Evolutionary conservation across 306 rosid species (phyloP).

Genomic region (Begonia peltatifolia): DNA sequence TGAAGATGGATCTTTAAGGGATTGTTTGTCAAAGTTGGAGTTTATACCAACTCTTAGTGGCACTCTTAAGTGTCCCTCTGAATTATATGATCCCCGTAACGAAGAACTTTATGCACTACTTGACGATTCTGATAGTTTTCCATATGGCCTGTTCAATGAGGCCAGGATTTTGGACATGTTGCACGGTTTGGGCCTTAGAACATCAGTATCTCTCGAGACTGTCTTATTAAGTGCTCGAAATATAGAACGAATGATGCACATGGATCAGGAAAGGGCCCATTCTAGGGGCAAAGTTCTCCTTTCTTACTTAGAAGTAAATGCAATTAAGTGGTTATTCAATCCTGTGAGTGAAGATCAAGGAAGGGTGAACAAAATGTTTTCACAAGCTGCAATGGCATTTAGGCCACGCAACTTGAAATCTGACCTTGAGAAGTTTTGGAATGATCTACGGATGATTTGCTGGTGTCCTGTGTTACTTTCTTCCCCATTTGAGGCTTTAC

Average conservation of each 20-base stretch:
- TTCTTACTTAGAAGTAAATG: conserved; percentile 88
- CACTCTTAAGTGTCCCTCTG: conserved; percentile 55
- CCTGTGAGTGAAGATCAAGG: conserved; percentile 43
- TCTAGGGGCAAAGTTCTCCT: conserved; percentile 70
- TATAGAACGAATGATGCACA: conserved; percentile 58
- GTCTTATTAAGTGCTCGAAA: conserved; percentile 68
- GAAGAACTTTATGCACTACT: conserved; percentile 78
- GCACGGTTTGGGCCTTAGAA: conserved; percentile 78
- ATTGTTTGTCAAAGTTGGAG: conserved; percentile 53
- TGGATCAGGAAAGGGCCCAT: conserved; percentile 67
- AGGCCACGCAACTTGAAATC: conserved; percentile 48
- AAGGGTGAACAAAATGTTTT: conserved; percentile 61
- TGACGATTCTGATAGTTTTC: conserved; percentile 66
- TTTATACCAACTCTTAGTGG: conserved; percentile 57
- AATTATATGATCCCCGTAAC: conserved; percentile 71
- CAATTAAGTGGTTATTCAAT: conserved; percentile 78
- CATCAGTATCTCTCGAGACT: conserved; percentile 67
- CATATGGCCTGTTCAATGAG: conserved; percentile 58
- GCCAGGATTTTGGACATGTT: conserved; percentile 58
- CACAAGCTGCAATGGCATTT: conserved; percentile 63
- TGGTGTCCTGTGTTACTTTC: conserved; percentile 86
- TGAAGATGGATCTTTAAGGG: conserved; percentile 64
- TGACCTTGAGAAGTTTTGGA: conserved; percentile 82
- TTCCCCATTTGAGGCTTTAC: conserved; percentile 66
- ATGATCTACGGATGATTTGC: conserved; percentile 58